phyloP scores from a whole-genome alignment of 2,329 filamentous ascomycete species.

The Raffaelea deltoideospora region DNA sequence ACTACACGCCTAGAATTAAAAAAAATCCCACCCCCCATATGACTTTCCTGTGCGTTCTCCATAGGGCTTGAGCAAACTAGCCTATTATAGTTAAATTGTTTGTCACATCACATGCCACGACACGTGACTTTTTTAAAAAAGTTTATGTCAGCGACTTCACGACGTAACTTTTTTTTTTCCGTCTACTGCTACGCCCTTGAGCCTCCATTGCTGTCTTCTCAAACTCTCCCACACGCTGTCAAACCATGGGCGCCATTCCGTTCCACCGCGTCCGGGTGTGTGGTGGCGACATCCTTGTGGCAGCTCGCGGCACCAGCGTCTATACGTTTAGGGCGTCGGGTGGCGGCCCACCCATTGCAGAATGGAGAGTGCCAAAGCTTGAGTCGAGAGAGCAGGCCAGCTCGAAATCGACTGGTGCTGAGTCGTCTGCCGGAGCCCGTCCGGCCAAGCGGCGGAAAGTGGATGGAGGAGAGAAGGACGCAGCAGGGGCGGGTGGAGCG shows the following conservation, averaged over 20 bases:
- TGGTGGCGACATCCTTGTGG: constrained; percentile 49
- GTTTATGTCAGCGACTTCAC: too few species aligned
- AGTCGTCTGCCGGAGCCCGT: neutral
- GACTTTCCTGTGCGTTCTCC: neutral
- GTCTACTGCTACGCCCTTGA: neutral
- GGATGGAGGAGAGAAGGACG: constrained; percentile 10
- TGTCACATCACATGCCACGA: neutral
- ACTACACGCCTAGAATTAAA: neutral
- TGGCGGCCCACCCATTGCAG: constrained; percentile 41
- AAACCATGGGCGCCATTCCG: constrained; percentile 26
- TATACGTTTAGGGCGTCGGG: constrained; percentile 48
- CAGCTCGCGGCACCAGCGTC: constrained; percentile 58
- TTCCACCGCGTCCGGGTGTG: constrained; percentile 46
- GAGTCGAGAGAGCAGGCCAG: constrained; percentile 11
- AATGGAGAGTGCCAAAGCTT: constrained; percentile 38
- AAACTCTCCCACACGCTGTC: neutral
- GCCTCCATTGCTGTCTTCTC: neutral
- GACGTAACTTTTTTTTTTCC: neutral
- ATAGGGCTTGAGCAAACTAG: neutral
- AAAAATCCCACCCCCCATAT: neutral
- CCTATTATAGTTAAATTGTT: neutral
- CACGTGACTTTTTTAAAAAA: too few species aligned
- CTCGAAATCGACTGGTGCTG: neutral
- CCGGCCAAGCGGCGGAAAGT: constrained; percentile 9
- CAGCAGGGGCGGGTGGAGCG: neutral